These are phyloP conservation scores for Toxoplasma gondii DNA, from an alignment of 169 alveolate species.

Conservation along the genomic window DNA sequence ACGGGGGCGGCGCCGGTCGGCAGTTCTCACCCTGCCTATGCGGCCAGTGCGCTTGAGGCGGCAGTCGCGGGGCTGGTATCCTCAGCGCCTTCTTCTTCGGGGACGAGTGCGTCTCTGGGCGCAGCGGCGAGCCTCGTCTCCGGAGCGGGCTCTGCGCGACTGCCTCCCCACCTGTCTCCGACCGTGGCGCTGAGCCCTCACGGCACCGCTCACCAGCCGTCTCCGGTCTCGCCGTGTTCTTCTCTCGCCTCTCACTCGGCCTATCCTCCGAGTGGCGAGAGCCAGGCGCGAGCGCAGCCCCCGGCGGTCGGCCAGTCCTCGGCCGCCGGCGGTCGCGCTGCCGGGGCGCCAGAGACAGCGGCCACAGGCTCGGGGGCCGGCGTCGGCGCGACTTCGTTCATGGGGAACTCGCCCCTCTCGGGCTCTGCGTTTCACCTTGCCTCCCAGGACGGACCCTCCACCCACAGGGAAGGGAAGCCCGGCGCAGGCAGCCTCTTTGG, in stretches of 20 bases:
- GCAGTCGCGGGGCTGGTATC: not conserved
- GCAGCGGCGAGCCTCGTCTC: not conserved
- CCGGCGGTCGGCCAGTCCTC: not conserved
- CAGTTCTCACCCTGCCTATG: not conserved
- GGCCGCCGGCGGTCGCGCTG: not conserved
- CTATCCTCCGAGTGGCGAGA: not conserved
- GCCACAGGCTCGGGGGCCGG: not conserved
- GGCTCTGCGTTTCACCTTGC: not conserved
- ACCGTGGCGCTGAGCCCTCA: not conserved
- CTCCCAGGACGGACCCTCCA: not conserved
- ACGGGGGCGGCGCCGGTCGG: not conserved
- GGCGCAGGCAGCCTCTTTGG: constrained; percentile 16
- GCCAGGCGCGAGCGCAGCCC: not conserved
- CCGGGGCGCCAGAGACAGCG: not conserved
- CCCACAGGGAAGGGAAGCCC: not conserved
- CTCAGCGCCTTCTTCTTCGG: not conserved
- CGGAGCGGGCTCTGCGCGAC: not conserved
- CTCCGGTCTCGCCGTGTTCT: not conserved
- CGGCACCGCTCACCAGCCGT: not conserved
- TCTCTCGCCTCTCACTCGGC: constrained; percentile 6
- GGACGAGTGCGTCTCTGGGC: not conserved
- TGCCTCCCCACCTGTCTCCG: not conserved
- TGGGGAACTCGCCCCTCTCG: not conserved
- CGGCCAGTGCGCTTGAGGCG: not conserved
- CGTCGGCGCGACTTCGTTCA: not conserved